Evolutionary conservation across 164 flowering plant species (phyloP).

Genomic region (Protea cynaroides): DNA sequence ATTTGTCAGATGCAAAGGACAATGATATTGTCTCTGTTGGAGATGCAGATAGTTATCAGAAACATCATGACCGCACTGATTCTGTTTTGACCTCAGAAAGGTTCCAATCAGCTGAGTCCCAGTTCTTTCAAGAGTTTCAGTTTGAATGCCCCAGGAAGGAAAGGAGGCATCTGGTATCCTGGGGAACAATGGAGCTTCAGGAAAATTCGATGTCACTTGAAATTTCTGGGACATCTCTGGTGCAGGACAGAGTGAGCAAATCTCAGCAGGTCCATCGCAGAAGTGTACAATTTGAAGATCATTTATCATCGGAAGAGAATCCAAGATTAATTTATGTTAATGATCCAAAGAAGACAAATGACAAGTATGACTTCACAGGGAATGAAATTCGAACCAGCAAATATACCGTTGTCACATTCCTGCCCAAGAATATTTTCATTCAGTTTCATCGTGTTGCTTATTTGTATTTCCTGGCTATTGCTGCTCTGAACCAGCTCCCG

Average conservation of each 20-base stretch:
- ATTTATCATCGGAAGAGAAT: slow-evolving; percentile 36
- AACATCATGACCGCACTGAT: slow-evolving; percentile 9
- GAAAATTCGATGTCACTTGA: slow-evolving; percentile 33
- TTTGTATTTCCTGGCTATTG: slow-evolving; percentile 80
- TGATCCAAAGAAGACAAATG: slow-evolving; percentile 75
- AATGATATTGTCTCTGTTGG: slow-evolving; percentile 12
- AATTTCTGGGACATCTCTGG: slow-evolving; percentile 34
- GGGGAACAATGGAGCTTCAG: slow-evolving; percentile 62
- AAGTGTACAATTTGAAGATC: slow-evolving; percentile 53
- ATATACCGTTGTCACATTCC: slow-evolving; percentile 71
- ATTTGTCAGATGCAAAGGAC: slow-evolving; percentile 20
- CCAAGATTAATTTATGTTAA: slow-evolving; percentile 65
- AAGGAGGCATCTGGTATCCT: slow-evolving; percentile 39
- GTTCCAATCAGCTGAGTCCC: slow-evolving; percentile 29
- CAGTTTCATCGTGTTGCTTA: slow-evolving; percentile 93
- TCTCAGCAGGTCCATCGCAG: slow-evolving; percentile 45
- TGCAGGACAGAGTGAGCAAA: slow-evolving; percentile 38
- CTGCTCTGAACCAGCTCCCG: slow-evolving; percentile 92
- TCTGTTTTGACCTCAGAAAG: slow-evolving; percentile 6
- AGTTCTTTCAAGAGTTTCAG: slow-evolving; percentile 20
- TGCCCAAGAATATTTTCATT: slow-evolving; percentile 87
- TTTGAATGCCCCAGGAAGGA: slow-evolving; percentile 45
- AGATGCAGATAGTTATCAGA: slow-evolving; percentile 7
- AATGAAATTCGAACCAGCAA: slow-evolving; percentile 89
- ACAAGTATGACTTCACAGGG: slow-evolving; percentile 76